These are phyloP conservation scores for Candida tammaniensis DNA, from an alignment of 805 yeast genomes.

Conservation along the genomic window DNA sequence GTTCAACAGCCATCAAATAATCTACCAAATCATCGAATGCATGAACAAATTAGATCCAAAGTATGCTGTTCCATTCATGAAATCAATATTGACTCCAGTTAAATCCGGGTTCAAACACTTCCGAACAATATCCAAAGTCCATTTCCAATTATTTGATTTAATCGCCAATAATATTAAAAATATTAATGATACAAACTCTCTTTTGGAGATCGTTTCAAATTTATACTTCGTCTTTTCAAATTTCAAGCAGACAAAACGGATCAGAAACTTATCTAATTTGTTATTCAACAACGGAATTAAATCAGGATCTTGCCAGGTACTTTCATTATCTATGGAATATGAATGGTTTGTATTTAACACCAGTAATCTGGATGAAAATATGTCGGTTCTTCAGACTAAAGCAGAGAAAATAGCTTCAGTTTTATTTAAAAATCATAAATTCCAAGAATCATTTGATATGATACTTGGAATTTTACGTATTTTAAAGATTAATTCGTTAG, in stretches of 20 bases:
- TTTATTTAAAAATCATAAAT: not conserved
- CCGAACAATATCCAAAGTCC: constrained; percentile 1
- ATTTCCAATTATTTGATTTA: constrained; percentile 5
- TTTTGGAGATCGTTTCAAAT: constrained; percentile 1
- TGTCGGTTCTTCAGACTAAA: not conserved
- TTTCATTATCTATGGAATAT: constrained; percentile 25
- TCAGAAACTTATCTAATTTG: constrained; percentile 46
- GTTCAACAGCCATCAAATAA: too few relatives aligned
- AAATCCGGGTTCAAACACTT: constrained; percentile 1
- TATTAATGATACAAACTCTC: not conserved
- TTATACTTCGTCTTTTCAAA: constrained; percentile 12
- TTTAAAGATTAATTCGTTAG: too few relatives aligned
- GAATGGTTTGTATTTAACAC: constrained; percentile 25
- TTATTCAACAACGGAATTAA: constrained; percentile 39
- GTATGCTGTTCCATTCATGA: not conserved
- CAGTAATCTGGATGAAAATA: too few relatives aligned
- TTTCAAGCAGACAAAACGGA: constrained; percentile 35
- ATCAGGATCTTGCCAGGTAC: too few relatives aligned
- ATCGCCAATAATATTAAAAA: not conserved
- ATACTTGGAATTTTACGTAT: too few relatives aligned
- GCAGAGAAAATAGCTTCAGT: not conserved
- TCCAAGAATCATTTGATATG: not conserved
- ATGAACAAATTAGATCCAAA: not conserved
- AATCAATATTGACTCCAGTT: not conserved
- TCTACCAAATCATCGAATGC: not conserved